phyloP scores from a whole-genome alignment of 805 yeast genomes.

The Myxozyma mucilagina region DNA sequence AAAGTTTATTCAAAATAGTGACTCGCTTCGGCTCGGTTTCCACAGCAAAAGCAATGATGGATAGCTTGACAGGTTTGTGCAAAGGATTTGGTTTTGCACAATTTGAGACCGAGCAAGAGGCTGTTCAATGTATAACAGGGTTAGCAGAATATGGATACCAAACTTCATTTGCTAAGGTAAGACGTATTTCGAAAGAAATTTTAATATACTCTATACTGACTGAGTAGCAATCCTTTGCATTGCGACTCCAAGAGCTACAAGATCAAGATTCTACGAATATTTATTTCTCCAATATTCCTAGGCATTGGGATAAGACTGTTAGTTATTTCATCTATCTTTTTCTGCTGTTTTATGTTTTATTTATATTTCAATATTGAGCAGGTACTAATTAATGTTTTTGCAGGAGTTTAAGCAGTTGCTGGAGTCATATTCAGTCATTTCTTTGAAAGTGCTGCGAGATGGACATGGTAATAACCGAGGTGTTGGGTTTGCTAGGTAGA shows the following conservation, averaged over 20 bases:
- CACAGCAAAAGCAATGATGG: slow-evolving; percentile 55
- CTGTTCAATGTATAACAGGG: slow-evolving; percentile 32
- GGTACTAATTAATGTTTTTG: neutral
- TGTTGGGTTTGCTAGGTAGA: slow-evolving; percentile 34
- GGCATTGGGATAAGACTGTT: slow-evolving; percentile 32
- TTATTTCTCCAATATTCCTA: slow-evolving; percentile 34
- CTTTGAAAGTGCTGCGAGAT: slow-evolving; percentile 32
- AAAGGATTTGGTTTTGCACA: slow-evolving; percentile 47
- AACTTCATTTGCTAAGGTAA: slow-evolving; percentile 34
- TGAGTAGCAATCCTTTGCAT: slow-evolving; percentile 30
- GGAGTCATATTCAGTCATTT: slow-evolving; percentile 24
- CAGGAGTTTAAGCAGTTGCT: slow-evolving; percentile 31
- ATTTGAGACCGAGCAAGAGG: slow-evolving; percentile 38
- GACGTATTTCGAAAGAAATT: neutral
- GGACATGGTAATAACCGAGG: slow-evolving; percentile 32
- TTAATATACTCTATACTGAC: too few relatives aligned
- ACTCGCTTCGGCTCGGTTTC: slow-evolving; percentile 49
- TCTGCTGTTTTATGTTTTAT: neutral
- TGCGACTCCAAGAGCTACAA: slow-evolving; percentile 30
- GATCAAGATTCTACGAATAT: slow-evolving; percentile 33
- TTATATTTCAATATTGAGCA: neutral
- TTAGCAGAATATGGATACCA: slow-evolving; percentile 33
- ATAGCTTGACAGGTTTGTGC: slow-evolving; percentile 30
- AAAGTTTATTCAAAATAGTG: slow-evolving; percentile 48
- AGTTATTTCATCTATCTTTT: neutral